Base-by-base conservation (phyloP, 2,329 filamentous ascomycete genomes). In the Penicillium sp. region DNA sequence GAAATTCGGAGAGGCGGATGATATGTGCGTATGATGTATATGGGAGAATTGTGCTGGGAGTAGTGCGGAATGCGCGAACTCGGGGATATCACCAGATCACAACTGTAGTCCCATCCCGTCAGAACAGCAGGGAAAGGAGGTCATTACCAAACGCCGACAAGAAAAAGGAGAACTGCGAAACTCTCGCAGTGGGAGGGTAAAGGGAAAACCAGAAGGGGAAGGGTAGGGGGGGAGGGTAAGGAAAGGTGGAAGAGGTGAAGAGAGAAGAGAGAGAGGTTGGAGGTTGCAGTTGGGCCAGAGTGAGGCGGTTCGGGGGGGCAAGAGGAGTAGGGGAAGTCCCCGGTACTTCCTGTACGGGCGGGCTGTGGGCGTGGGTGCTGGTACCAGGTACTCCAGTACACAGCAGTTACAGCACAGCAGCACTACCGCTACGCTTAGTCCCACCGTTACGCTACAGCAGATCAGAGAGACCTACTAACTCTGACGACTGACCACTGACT, bases 41-140 rank as follows among this genome's bases (percentile, higher is more conserved):
- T 31, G 33, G 16, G 5, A 18, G n/a, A 36, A 18, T n/a, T 14
- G 33, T n/a, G 33, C n/a, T 36, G 33, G 24, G 47, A 48, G 44
- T 18, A 19, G 50, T 42, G 53, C 52, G 63, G 63, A 65, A 65
- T 64, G 63, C 62, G 63, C 59, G 54, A 56, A 61, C 59, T 57
- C 49, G 53, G 52, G 58, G 52, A 46, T 48, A 63, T 65, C 63
- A 65, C 63, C 62, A 64, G 58, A 62, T 65, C 58, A 65, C 62
- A 62, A 52, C 55, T 62, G 62, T 59, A 56, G 59, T 56, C 60
- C 61, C 63, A 64, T 64, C 60, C 57, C 62, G 55, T 48, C 47
- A 37, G 33, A 47, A 53, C 43, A 59, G 52, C 48, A 62, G 53
- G 58, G 52, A 58, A 60, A 51, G 53, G 45, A 56, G 50, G 26